Conservation (phyloP, 768 basidiomycete genomes). For the Phaeolepiota aurea region DNA sequence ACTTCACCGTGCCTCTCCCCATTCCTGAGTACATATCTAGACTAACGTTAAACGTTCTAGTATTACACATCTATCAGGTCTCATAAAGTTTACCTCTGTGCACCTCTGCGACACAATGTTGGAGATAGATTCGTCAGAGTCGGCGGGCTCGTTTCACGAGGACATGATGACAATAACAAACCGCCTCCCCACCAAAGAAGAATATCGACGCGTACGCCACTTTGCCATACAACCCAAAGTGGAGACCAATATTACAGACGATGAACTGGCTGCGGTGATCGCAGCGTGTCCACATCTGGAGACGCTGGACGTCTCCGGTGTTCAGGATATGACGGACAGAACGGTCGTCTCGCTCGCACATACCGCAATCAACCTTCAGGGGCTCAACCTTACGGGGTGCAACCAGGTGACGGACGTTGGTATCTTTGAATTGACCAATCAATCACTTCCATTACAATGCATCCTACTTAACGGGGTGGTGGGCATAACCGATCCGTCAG, state of each 20-base stretch:
- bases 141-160: conserved; percentile 31
- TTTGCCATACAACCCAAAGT: conserved; percentile 40
- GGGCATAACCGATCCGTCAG: conserved; percentile 47
- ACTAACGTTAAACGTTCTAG: too few species aligned
- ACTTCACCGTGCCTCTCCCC: too few species aligned
- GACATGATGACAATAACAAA: conserved; percentile 54
- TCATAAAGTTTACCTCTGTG: too few species aligned
- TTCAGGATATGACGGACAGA: conserved; percentile 58
- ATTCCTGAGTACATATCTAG: too few species aligned
- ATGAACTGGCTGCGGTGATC: conserved; percentile 50
- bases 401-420: conserved; percentile 70
- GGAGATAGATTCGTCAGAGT: conserved; percentile 17
- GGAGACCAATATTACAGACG: conserved; percentile 40
- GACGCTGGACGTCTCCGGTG: conserved; percentile 61
- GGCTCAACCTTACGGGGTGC: conserved; percentile 73
- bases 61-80: too few species aligned
- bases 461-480: conserved; percentile 65
- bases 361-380: conserved; percentile 58
- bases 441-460: conserved; percentile 63
- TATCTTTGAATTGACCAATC: conserved; percentile 60
- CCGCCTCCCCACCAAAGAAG: conserved; percentile 51
- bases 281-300: conserved; percentile 56
- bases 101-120: neutral
- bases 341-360: conserved; percentile 57
- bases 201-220: conserved; percentile 52